Evolutionary conservation across 176 grass and related monocot genomes (phyloP).

Genomic region (Olyra latifolia): DNA sequence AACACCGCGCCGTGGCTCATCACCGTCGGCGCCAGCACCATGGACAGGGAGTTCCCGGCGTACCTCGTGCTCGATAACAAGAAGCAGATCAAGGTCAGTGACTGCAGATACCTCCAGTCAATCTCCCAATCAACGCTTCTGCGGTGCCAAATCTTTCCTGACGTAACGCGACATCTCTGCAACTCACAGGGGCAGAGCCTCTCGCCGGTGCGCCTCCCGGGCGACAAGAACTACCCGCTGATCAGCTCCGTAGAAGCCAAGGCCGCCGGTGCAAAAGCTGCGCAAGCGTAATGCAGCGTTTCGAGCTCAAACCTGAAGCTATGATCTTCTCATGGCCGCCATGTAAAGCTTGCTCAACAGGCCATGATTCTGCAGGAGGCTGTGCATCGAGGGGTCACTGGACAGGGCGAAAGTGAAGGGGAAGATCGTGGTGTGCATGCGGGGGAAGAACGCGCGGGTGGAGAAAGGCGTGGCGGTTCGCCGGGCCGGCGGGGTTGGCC

Average conservation of each 20-base stretch:
- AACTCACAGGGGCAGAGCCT: constrained; percentile 71
- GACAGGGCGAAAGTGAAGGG: constrained; percentile 56
- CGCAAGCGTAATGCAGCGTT: constrained; percentile 42
- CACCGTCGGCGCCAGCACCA: constrained; percentile 78
- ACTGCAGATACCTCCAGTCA: not conserved
- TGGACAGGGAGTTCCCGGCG: constrained; percentile 81
- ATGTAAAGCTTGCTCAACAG: not conserved
- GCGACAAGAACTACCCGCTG: constrained; percentile 52
- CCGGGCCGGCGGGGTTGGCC: constrained; percentile 52
- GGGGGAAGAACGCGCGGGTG: constrained; percentile 67
- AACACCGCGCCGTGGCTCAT: constrained; percentile 91
- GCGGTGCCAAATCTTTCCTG: not conserved
- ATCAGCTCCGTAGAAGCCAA: constrained; percentile 65
- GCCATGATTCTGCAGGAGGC: constrained; percentile 32
- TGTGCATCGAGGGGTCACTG: constrained; percentile 57
- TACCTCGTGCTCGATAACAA: constrained; percentile 51
- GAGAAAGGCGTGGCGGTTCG: constrained; percentile 73
- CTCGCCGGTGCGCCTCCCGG: constrained; percentile 46
- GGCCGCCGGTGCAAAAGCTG: constrained; percentile 26
- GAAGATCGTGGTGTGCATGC: constrained; percentile 77
- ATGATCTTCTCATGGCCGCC: not conserved
- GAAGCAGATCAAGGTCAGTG: constrained; percentile 55
- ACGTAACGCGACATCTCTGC: not conserved
- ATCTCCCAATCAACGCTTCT: not conserved
- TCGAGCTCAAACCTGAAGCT: not conserved